Evolutionary conservation across 2,329 filamentous ascomycete genomes (phyloP).

Genomic region (Claviceps sp.): DNA sequence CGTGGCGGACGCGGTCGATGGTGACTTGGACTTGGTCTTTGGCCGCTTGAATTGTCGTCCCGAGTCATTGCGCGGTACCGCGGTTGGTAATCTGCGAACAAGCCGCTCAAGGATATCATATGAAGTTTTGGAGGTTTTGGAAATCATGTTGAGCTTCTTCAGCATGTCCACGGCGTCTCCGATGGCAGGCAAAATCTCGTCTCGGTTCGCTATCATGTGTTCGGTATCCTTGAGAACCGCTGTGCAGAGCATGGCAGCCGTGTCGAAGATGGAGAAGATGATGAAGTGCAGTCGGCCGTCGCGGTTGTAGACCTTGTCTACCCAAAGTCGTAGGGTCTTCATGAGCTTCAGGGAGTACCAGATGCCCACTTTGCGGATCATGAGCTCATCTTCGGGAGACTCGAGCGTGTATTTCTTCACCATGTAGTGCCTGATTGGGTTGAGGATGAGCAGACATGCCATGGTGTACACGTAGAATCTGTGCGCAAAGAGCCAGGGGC

Average conservation of each 20-base stretch:
- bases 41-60: conserved; percentile 5
- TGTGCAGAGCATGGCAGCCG: conserved; percentile 33
- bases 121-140: conserved; percentile 21
- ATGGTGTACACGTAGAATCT: conserved; percentile 31
- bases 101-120: conserved; percentile 20
- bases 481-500: conserved; percentile 30
- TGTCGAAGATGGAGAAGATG: conserved; percentile 38
- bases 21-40: not conserved
- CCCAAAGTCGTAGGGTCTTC: conserved; percentile 24
- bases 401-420: conserved; percentile 19
- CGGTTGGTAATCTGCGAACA: conserved; percentile 14
- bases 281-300: conserved; percentile 37
- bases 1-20: not conserved
- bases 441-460: conserved; percentile 31
- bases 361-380: conserved; percentile 25
- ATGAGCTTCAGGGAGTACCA: conserved; percentile 29
- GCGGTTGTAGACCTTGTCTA: conserved; percentile 28
- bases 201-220: conserved; percentile 23
- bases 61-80: not conserved
- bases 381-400: conserved; percentile 17
- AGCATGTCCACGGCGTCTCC: conserved; percentile 20
- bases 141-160: conserved; percentile 17
- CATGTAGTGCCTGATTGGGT: conserved; percentile 33
- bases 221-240: conserved; percentile 34
- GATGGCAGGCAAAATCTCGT: conserved; percentile 26